Evolutionary conservation across 176 grass and related monocot genomes (phyloP), one percentile per base, ranked within the genome.

Genomic region (Cenchrus purpureus): DNA sequence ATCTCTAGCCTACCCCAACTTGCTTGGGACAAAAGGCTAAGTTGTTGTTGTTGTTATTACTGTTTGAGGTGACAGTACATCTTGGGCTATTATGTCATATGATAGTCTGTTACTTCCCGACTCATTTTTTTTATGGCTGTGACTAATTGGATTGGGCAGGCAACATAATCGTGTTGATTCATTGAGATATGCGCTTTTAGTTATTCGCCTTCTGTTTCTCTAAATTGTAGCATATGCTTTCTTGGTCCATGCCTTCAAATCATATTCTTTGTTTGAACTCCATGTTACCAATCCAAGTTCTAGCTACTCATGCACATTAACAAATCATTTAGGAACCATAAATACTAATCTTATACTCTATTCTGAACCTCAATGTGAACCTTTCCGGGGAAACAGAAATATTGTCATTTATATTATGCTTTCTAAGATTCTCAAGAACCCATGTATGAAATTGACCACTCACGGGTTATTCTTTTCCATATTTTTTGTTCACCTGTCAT

Each of bases 161-260:
- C 42, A 75, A 15, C 14, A 64, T 12, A 62, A 83, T 45, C 66
- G 45, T 85, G n/a, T 71, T 79, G 66, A 29, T 70, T 78, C n/a
- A 70, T 32, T 16, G 55, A 71, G 55, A 64, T 7, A 75, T 0
- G 4, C 61, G 20, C 60, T 67, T 49, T 71, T 60, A 69, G 20
- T 15, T 55, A 68, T 43, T 34, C 4, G 51, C 9, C 45, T 37
- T 80, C 45, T 78, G 34, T 14, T 76, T 66, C 50, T 68, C 53
- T 87, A 77, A 60, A 64, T 61, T 52, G n/a, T 71, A 71, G 29
- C 17, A 11, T 75, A 61, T 77, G 51, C 13, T 82, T 59, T 42
- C 28, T 76, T 52, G 37, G 4, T 10, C 45, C 46, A 60, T 67
- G 12, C 50, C 37, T 40, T 40, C 2, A 40, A 75, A 46, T 40